Base-by-base conservation (phyloP, 176 grass and related monocot species). In the Dactylis glomerata region DNA sequence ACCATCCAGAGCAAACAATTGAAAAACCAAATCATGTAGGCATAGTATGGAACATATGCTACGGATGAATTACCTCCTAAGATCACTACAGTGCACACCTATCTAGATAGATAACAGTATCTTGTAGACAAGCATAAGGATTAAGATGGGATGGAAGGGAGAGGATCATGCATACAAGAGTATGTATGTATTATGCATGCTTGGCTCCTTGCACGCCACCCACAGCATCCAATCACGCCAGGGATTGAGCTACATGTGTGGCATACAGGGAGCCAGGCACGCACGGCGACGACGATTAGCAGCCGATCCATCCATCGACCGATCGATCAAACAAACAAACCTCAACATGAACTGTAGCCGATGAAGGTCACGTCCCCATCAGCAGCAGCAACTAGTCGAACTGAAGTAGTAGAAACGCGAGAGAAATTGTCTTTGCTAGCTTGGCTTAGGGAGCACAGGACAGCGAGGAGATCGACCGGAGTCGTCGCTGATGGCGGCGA, bases 221-320 rank as follows among this genome's bases (percentile, higher is more conserved):
- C 95, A 95, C 91, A 90, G 91, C 79, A 91, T 92, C 92, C 88
- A 92, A 95, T 95, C 95, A 70, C 78, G 33, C 40, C 62, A 87
- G 72, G 84, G 89, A 91, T 93, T 93, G 87, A 82, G 88, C 87
- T 95, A 92, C 86, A 95, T 95, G 95, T 92, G 95, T 97, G 95
- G 95, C 95, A 97, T 97, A 95, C 95, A 97, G 92, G 95, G 95
- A 97, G 95, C 95, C 95, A 97, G 95, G 95, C 95, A 97, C 89
- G 82, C 84, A 81, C 82, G 24, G 13, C 80, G 68, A 82, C 78
- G 24, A 22, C 73, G 71, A 79, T 24, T 6, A 47, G 11, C 68
- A 47, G 11, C 68, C 10, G 63, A 3, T 28, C 3, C 42, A 79
- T 72, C 75, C 50, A 85, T 55, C 81, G 22, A 78, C 73, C 23